Conservation (phyloP, 1,139 yeast species). For the Chernovozyma sophiae-reginae region DNA sequence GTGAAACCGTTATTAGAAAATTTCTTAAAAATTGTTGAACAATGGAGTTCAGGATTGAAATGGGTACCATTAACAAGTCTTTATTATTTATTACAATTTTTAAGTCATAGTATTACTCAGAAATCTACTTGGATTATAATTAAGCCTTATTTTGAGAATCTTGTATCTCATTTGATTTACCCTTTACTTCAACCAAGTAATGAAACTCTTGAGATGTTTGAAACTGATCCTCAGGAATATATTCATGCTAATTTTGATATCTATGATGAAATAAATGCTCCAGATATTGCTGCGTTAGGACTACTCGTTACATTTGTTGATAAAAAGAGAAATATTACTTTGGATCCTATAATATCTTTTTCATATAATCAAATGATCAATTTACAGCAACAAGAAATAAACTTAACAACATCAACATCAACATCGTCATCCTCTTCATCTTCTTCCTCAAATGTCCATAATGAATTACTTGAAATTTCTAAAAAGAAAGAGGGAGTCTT, state of each 20-base stretch:
- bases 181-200: constrained; percentile 76
- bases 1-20: constrained; percentile 71
- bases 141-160: constrained; percentile 62
- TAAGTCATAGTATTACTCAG: constrained; percentile 66
- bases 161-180: constrained; percentile 70
- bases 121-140: constrained; percentile 68
- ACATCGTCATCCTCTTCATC: constrained; percentile 17
- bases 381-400: constrained; percentile 16
- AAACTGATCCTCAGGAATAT: constrained; percentile 87
- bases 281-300: constrained; percentile 67
- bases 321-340: constrained; percentile 58
- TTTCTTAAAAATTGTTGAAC: constrained; percentile 62
- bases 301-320: constrained; percentile 62
- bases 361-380: constrained; percentile 52
- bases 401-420: too few species aligned
- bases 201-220: constrained; percentile 69
- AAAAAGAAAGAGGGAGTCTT: constrained; percentile 76
- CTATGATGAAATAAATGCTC: constrained; percentile 54
- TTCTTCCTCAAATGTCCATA: constrained; percentile 7
- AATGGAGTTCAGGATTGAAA: constrained; percentile 60
- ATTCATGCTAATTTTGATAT: constrained; percentile 74
- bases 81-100: constrained; percentile 62
- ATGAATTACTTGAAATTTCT: constrained; percentile 54
- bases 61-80: constrained; percentile 73
- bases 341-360: constrained; percentile 64